Conservation (phyloP, 2,329 filamentous ascomycete species). For the Xylariales sp. region DNA sequence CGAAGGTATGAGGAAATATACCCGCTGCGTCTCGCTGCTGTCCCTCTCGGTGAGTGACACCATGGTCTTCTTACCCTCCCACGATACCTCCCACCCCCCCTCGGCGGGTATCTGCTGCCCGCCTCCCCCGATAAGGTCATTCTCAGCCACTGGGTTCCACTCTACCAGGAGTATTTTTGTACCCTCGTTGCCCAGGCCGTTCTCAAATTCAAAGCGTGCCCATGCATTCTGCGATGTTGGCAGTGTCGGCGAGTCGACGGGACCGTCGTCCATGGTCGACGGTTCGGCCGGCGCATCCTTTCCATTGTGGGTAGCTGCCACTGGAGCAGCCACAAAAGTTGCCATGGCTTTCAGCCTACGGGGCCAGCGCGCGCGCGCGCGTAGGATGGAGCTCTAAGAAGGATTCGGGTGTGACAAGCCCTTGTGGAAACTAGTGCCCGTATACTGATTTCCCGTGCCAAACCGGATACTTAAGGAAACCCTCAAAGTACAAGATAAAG, state of each 20-base stretch:
- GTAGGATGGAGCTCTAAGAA: too few species aligned
- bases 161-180: slow-evolving; percentile 94
- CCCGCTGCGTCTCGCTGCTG: slow-evolving; percentile 47
- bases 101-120: slow-evolving; percentile 11
- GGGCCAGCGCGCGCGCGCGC: too few species aligned
- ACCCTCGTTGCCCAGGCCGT: slow-evolving; percentile 70
- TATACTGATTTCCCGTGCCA: too few species aligned
- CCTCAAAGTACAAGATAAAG: too few species aligned
- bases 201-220: slow-evolving; percentile 83
- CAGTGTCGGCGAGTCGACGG: slow-evolving; percentile 8
- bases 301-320: neutral
- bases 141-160: slow-evolving; percentile 59
- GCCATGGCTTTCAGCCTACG: slow-evolving; percentile 2
- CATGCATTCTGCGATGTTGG: slow-evolving; percentile 43
- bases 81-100: slow-evolving; percentile 67
- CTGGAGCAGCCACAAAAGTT: neutral
- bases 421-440: too few species aligned
- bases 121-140: too few species aligned
- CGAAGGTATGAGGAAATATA: slow-evolving; percentile 79
- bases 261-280: too few species aligned
- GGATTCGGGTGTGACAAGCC: too few species aligned
- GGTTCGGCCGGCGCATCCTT: too few species aligned
- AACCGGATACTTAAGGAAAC: too few species aligned
- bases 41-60: slow-evolving; percentile 59
- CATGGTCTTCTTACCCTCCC: slow-evolving; percentile 74